Conservation (phyloP, 371 early-diverging fungal genomes). For the Vairimorpha ceranae region DNA sequence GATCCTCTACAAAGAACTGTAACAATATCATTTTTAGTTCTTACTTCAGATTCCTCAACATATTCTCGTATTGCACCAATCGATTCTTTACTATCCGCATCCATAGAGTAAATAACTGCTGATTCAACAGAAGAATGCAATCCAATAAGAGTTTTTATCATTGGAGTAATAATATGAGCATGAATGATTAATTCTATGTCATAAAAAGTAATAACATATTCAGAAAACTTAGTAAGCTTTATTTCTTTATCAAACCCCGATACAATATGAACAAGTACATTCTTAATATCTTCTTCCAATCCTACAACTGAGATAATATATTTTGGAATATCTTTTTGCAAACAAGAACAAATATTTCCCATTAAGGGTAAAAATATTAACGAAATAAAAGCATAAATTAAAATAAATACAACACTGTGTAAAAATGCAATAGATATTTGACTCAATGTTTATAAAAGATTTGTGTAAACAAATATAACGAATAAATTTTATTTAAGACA, state of each 20-base stretch:
- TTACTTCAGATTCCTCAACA: conserved; percentile 6
- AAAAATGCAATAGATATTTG: no score
- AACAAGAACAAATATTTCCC: conserved; percentile 22
- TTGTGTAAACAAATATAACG: no score
- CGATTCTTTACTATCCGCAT: conserved; percentile 17
- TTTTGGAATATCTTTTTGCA: not conserved
- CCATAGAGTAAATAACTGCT: conserved; percentile 21
- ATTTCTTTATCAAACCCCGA: not conserved
- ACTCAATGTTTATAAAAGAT: no score
- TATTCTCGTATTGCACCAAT: not conserved
- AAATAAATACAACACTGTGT: no score
- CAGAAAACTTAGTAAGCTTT: conserved; percentile 12
- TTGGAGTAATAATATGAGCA: conserved; percentile 13
- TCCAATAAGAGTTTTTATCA: conserved; percentile 13
- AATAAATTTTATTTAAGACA: no score
- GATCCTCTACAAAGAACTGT: conserved; percentile 20
- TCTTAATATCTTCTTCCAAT: conserved; percentile 16
- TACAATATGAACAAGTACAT: not conserved
- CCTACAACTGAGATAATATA: conserved; percentile 17
- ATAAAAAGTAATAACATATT: not conserved
- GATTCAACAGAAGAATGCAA: conserved; percentile 11
- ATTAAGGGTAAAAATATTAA: not conserved
- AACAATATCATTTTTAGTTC: conserved; percentile 7
- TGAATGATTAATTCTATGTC: conserved; percentile 17
- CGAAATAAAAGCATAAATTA: no score